Evolutionary conservation across 768 basidiomycete species (phyloP), one percentile per base, ranked within the genome.

Genomic region (Boletus bicolor): DNA sequence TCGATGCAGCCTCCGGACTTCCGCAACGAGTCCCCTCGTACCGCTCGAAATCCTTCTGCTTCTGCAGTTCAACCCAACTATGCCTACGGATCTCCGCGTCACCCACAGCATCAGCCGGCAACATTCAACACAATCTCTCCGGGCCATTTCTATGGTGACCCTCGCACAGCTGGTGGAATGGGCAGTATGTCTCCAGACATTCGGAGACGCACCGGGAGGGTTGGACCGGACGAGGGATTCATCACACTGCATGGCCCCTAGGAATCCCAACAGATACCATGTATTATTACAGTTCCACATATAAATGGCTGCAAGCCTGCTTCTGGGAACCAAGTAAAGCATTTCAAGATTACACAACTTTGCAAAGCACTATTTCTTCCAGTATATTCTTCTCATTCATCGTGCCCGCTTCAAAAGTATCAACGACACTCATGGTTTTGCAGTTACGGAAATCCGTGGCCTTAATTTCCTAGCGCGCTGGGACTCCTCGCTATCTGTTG

Each of bases 71-170:
- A 62, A 26, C 69, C 66, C 42, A 70, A 60, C 14, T 73, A 68
- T 9, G 30, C 52, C 17, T 72, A 74, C 5, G 62, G 51, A 7
- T 69, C 72, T n/a, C 68, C 65, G 12, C 70, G 68, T 44, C 73
- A 73, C 48, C 68, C 63, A 19, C 67, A 71, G 14, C 69, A 69
- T 39, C 68, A 61, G 19, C 60, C 56, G 4, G 50, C 56, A 15
- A 34, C 64, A 38, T 75, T 75, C 58, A 64, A 63, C 37, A 51
- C 70, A 7, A 73, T 79, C 19, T 60, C 77, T n/a, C 69, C 77
- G 0, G 53, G 53, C 19, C 79, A 78, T 53, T 79, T 80, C 58
- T 79, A 79, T 54, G 74, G 64, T 6, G 63, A 66, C 39, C 70
- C 69, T 45, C 65, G 64, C 39, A 21, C 50, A 15, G 61, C 64